Conservation (phyloP, 192 early-diverging fungal genomes). For the Linderina pennispora region DNA sequence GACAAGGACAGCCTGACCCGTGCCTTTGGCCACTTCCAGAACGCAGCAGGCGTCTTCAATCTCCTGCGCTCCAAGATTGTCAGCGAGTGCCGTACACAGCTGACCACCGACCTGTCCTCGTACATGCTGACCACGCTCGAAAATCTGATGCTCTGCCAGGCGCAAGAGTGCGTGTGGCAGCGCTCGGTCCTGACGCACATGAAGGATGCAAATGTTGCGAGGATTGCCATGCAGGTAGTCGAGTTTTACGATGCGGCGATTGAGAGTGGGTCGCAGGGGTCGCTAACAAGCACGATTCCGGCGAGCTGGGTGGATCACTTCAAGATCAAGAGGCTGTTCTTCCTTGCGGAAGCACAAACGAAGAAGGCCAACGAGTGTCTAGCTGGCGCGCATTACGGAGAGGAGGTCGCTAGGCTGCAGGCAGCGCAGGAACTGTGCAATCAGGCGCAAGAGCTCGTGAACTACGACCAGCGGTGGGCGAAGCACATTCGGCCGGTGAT, state of each 20-base stretch:
- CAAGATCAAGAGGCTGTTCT: slow-evolving; percentile 69
- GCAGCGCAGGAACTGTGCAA: slow-evolving; percentile 26
- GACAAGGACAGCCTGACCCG: slow-evolving; percentile 70
- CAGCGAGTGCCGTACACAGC: slow-evolving; percentile 57
- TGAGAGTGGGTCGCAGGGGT: slow-evolving; percentile 57
- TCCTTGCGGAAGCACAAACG: slow-evolving; percentile 70
- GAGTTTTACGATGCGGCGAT: slow-evolving; percentile 64
- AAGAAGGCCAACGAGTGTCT: slow-evolving; percentile 70
- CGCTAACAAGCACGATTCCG: slow-evolving; percentile 50
- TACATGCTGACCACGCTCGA: slow-evolving; percentile 60
- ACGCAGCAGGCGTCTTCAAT: slow-evolving; percentile 73
- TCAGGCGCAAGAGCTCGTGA: slow-evolving; percentile 23
- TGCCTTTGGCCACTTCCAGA: slow-evolving; percentile 76
- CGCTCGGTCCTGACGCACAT: slow-evolving; percentile 77
- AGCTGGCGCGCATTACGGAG: slow-evolving; percentile 71
- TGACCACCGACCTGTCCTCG: slow-evolving; percentile 64
- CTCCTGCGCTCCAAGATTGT: slow-evolving; percentile 54
- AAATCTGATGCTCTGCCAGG: slow-evolving; percentile 86
- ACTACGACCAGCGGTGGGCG: slow-evolving; percentile 37
- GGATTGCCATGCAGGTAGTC: slow-evolving; percentile 68
- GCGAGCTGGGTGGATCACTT: slow-evolving; percentile 62
- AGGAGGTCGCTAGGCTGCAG: slow-evolving; percentile 72
- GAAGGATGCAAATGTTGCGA: slow-evolving; percentile 70
- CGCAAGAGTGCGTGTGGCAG: slow-evolving; percentile 91
- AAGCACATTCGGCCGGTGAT: slow-evolving; percentile 21